A percentile compares a stretch with the other conserved stretches of the same genome.
Conservation (phyloP, 2,329 filamentous ascomycete genomes). For the Pseudogymnoascus sp. region DNA sequence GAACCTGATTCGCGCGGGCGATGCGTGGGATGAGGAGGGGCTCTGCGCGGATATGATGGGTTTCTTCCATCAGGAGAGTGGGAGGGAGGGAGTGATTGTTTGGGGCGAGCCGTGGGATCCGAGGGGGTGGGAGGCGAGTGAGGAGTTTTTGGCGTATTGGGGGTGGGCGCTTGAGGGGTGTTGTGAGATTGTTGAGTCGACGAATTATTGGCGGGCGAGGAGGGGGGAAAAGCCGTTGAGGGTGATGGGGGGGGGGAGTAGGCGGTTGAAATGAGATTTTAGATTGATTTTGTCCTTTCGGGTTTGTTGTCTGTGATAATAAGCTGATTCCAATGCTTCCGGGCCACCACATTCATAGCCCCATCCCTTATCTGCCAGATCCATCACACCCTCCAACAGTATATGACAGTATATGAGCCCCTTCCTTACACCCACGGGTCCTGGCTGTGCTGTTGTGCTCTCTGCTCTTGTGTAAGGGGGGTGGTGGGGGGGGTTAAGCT, state of each 20-base stretch:
- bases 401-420: background rate
- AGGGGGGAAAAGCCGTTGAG: constrained; percentile 18
- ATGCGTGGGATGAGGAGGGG: constrained; percentile 16
- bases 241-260: background rate
- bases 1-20: constrained; percentile 16
- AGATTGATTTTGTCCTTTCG: background rate
- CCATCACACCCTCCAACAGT: background rate
- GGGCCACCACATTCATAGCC: background rate
- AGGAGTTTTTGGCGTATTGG: constrained; percentile 23
- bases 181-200: constrained; percentile 20
- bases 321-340: background rate
- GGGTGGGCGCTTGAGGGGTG: constrained; percentile 24
- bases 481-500: too few relatives aligned
- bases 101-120: constrained; percentile 27
- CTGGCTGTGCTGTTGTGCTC: too few relatives aligned
- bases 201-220: constrained; percentile 24
- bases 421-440: background rate
- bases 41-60: constrained; percentile 18
- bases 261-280: background rate
- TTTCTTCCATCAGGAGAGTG: constrained; percentile 10
- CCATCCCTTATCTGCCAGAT: background rate
- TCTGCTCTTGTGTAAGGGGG: too few relatives aligned
- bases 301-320: background rate
- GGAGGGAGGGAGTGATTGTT: constrained; percentile 19
- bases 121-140: constrained; percentile 24